Conservation (phyloP, 2,329 filamentous ascomycete genomes). For the Westerdykella sp. region DNA sequence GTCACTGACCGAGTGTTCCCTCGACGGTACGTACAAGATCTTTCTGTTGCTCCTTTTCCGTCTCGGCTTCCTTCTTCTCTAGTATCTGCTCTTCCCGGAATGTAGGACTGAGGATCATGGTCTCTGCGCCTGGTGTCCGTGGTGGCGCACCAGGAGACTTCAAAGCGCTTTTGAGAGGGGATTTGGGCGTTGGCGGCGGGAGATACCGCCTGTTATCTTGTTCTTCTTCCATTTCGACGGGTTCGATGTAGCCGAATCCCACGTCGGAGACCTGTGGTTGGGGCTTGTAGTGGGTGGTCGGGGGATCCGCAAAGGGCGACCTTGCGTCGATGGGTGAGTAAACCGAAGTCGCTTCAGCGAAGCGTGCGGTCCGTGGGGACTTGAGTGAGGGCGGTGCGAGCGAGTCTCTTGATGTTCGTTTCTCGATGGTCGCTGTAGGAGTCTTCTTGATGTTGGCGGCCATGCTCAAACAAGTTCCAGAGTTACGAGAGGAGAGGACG, state of each 20-base stretch:
- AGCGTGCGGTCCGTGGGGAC: slow-evolving; percentile 67
- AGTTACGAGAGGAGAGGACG: slow-evolving; percentile 22
- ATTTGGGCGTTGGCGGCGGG: slow-evolving; percentile 59
- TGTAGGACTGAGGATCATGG: slow-evolving; percentile 81
- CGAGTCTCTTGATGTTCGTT: slow-evolving; percentile 38
- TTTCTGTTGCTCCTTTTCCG: slow-evolving; percentile 79
- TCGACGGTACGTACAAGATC: slow-evolving; percentile 68
- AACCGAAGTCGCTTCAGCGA: slow-evolving; percentile 73
- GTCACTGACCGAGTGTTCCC: background rate
- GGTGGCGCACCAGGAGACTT: slow-evolving; percentile 78
- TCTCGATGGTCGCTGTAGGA: slow-evolving; percentile 37
- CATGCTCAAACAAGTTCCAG: slow-evolving; percentile 37
- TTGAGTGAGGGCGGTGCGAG: slow-evolving; percentile 44
- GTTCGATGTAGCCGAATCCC: slow-evolving; percentile 81
- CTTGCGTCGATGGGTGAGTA: slow-evolving; percentile 65
- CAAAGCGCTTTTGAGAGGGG: slow-evolving; percentile 84
- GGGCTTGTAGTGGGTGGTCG: slow-evolving; percentile 51
- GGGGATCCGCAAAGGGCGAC: slow-evolving; percentile 43
- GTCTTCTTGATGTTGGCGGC: slow-evolving; percentile 43
- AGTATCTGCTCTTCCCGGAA: slow-evolving; percentile 82
- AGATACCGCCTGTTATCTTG: slow-evolving; percentile 41
- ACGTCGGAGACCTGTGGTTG: slow-evolving; percentile 75
- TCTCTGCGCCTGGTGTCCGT: slow-evolving; percentile 49
- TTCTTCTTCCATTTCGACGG: slow-evolving; percentile 49
- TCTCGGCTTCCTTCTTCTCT: slow-evolving; percentile 74